Evolutionary conservation across 2,329 filamentous ascomycete species (phyloP).

Genomic region (Lachnellula cervina): DNA sequence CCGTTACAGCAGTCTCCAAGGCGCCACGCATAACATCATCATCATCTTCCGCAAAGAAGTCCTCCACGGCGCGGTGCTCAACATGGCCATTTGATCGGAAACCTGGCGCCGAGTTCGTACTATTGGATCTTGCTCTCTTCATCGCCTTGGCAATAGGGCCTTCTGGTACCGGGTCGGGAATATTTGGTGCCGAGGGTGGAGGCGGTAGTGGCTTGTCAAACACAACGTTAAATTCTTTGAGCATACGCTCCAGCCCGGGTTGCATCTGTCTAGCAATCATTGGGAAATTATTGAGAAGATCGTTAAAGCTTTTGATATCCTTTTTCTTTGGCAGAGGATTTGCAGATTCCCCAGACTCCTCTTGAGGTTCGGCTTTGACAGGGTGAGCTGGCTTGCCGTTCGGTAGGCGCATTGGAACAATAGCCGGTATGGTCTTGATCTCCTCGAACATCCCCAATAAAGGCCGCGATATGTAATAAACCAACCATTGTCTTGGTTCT

Average conservation of each 20-base stretch:
- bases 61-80: conserved; percentile 41
- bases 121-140: conserved; percentile 51
- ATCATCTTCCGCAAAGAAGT: conserved; percentile 79
- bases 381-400: conserved; percentile 23
- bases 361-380: conserved; percentile 12
- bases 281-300: conserved; percentile 85
- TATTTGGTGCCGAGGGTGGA: conserved; percentile 57
- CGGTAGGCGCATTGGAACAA: conserved; percentile 44
- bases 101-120: conserved; percentile 32
- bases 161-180: conserved; percentile 54
- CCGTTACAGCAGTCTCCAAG: conserved; percentile 85
- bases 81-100: conserved; percentile 34
- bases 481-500: conserved; percentile 88
- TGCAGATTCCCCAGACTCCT: conserved; percentile 15
- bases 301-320: conserved; percentile 84
- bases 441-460: conserved; percentile 80
- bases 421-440: conserved; percentile 63
- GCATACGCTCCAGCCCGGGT: conserved; percentile 79
- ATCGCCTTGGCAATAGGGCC: conserved; percentile 52
- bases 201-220: conserved; percentile 81
- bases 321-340: conserved; percentile 65
- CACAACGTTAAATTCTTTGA: conserved; percentile 81
- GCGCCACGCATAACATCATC: conserved; percentile 86
- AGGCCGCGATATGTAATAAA: conserved; percentile 92
- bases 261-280: conserved; percentile 98